These are phyloP conservation scores for Ammopiptanthus mongolicus DNA, from an alignment of 306 rosid species.

Conservation along the genomic window DNA sequence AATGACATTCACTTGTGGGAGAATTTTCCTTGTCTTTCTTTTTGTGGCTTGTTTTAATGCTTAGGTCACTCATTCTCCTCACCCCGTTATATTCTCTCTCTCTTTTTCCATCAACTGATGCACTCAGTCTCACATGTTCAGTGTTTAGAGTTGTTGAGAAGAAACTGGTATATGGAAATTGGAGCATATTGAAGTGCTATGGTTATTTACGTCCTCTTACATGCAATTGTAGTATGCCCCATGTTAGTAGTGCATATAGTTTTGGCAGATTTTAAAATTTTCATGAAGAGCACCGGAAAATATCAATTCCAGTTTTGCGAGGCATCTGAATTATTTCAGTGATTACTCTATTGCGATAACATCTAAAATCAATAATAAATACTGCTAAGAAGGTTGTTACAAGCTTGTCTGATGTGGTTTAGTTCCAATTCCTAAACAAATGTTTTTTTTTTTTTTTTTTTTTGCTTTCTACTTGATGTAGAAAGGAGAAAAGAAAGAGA, in stretches of 20 bases:
- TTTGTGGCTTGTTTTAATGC: slow-evolving; percentile 4
- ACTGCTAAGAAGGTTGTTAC: background rate
- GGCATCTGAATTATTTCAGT: background rate
- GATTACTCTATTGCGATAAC: background rate
- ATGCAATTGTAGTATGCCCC: background rate
- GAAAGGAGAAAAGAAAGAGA: too few species aligned
- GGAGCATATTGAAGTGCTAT: background rate
- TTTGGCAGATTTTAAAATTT: background rate
- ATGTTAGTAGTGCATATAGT: background rate
- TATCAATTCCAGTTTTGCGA: background rate
- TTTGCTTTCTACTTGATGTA: background rate
- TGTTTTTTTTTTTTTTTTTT: background rate
- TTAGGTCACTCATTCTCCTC: background rate
- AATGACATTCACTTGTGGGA: background rate
- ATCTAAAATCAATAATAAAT: background rate
- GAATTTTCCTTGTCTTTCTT: background rate
- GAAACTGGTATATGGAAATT: background rate
- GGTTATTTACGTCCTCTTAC: background rate
- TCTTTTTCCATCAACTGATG: background rate
- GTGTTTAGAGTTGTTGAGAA: background rate
- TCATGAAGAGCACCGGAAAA: background rate
- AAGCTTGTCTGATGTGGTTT: background rate
- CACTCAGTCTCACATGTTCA: background rate
- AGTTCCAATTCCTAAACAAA: background rate
- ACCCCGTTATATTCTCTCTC: background rate